Evolutionary conservation across 1,284 basidiomycete species (phyloP).

Genomic region (Cryptococcus neoformans): DNA sequence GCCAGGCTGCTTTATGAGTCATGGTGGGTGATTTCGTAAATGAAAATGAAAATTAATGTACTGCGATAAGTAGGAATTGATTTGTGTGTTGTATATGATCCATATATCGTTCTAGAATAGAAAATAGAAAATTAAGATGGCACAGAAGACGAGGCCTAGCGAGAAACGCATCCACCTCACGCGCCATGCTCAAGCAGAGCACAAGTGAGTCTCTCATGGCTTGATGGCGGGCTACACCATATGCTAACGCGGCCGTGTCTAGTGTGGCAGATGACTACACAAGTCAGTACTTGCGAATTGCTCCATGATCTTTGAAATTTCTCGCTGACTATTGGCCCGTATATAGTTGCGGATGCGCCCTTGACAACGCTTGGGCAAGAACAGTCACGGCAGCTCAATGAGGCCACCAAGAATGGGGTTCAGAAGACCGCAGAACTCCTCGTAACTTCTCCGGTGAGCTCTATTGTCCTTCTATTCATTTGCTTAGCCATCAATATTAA

Average conservation of each 20-base stretch:
- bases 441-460: slow-evolving; percentile 43
- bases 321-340: not conserved
- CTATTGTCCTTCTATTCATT: not conserved
- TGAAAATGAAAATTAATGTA: no score
- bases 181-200: slow-evolving; percentile 48
- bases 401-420: slow-evolving; percentile 32
- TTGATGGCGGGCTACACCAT: not conserved
- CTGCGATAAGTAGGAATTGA: no score
- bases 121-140: no score
- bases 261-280: slow-evolving; percentile 45
- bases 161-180: slow-evolving; percentile 43
- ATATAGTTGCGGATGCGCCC: slow-evolving; percentile 42
- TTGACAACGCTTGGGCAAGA: slow-evolving; percentile 43
- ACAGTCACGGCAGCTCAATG: slow-evolving; percentile 38
- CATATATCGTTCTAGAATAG: no score
- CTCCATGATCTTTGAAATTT: not conserved
- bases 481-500: not conserved
- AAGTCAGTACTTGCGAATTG: slow-evolving; percentile 23
- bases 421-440: slow-evolving; percentile 44
- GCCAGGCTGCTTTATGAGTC: no score
- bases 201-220: slow-evolving; percentile 36
- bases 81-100: no score
- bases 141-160: slow-evolving; percentile 2
- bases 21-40: no score
- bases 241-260: slow-evolving; percentile 8